Percentiles rank a stretch among this genome's conserved stretches.
Conservation (phyloP, 805 yeast species). For the Saturnispora zaruensis region DNA sequence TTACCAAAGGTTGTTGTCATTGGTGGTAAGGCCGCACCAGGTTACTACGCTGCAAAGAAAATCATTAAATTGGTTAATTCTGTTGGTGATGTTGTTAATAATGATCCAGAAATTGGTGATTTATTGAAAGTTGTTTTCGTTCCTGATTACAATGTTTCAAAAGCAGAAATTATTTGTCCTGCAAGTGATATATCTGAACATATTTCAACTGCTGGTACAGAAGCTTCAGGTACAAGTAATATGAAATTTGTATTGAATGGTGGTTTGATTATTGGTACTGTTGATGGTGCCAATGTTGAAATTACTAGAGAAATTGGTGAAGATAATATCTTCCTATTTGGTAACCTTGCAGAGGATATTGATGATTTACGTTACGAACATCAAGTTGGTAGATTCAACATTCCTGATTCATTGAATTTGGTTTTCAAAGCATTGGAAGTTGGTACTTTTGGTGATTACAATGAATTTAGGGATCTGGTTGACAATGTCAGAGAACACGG, state of each 20-base stretch:
- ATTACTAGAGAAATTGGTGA: slow-evolving; percentile 91
- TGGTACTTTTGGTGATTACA: slow-evolving; percentile 62
- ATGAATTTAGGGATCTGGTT: slow-evolving; percentile 57
- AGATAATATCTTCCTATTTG: slow-evolving; percentile 85
- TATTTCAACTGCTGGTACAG: slow-evolving; percentile 95
- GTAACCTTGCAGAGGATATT: slow-evolving; percentile 83
- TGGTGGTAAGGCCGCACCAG: slow-evolving; percentile 98
- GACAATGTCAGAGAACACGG: slow-evolving; percentile 67
- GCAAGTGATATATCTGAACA: slow-evolving; percentile 89
- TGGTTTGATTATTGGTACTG: slow-evolving; percentile 90
- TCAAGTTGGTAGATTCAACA: slow-evolving; percentile 45
- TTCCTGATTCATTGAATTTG: slow-evolving; percentile 50
- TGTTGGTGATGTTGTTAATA: slow-evolving; percentile 73
- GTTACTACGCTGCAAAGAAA: slow-evolving; percentile 89
- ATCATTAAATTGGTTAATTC: slow-evolving; percentile 79
- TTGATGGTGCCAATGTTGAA: slow-evolving; percentile 95
- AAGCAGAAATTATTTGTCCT: slow-evolving; percentile 85
- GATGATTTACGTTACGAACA: slow-evolving; percentile 78
- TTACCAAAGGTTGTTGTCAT: slow-evolving; percentile 72
- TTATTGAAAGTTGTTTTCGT: slow-evolving; percentile 78
- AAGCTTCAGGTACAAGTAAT: slow-evolving; percentile 92
- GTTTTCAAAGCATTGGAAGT: slow-evolving; percentile 62
- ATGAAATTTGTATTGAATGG: slow-evolving; percentile 94
- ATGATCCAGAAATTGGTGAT: slow-evolving; percentile 65
- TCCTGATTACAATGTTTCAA: slow-evolving; percentile 90